These are phyloP conservation scores for Cercophora samala DNA, from an alignment of 495 filamentous ascomycete species.

Conservation along the genomic window DNA sequence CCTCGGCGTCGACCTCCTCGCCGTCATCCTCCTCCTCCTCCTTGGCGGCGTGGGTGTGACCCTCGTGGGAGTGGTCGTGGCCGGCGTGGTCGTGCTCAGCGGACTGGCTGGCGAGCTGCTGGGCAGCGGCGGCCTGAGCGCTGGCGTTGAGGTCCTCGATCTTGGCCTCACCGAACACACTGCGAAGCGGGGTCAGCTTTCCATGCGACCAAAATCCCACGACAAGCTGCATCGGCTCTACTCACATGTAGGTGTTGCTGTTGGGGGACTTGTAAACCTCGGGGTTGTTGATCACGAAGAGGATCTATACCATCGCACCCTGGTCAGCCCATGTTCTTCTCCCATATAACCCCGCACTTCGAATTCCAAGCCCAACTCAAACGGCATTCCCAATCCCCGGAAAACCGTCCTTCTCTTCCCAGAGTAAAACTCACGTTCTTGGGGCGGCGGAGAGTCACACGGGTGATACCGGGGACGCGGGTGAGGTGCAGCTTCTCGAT, in stretches of 20 bases:
- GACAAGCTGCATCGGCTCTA: constrained; percentile 10
- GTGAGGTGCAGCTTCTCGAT: constrained; percentile 97
- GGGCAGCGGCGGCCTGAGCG: constrained; percentile 88
- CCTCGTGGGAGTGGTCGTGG: constrained; percentile 66
- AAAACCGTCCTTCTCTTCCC: not conserved
- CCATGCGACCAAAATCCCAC: not conserved
- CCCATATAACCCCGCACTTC: not conserved
- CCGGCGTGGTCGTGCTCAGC: constrained; percentile 63
- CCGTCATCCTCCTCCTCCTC: constrained; percentile 90
- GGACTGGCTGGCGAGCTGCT: constrained; percentile 77
- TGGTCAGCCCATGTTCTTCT: constrained; percentile 27
- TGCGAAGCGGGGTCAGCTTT: constrained; percentile 34
- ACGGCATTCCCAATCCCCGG: not conserved
- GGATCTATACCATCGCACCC: constrained; percentile 58
- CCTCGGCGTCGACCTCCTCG: constrained; percentile 89
- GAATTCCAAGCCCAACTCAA: not conserved
- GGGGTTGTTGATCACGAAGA: constrained; percentile 98
- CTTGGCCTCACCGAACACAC: constrained; percentile 99
- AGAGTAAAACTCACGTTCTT: constrained; percentile 77
- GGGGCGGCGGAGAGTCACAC: constrained; percentile 93
- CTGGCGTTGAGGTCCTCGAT: constrained; percentile 97
- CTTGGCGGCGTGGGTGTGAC: constrained; percentile 64
- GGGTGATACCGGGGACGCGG: constrained; percentile 93
- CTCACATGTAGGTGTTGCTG: constrained; percentile 99
- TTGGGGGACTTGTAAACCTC: constrained; percentile 98